Evolutionary conservation across 441 rosid species (phyloP), one percentile per base, ranked within the genome.

Genomic region (Dalechampia spathulata): DNA sequence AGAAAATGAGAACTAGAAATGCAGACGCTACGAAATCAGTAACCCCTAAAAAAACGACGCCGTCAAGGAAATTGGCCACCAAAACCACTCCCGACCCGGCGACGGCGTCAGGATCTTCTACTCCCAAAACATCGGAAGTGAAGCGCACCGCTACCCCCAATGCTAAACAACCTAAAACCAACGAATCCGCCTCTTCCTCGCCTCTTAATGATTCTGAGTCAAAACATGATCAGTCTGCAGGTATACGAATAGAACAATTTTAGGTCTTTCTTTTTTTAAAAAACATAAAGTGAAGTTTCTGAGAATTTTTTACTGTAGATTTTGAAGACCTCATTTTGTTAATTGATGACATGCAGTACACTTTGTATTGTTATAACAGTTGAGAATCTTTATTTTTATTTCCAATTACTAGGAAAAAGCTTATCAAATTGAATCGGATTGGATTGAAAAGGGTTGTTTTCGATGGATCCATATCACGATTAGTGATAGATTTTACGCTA

Each of bases 1-100:
- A 41, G 20, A 56, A 37, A 39, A 82, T 79, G 87, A 79, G 61
- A 65, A 65, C 74, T 7, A 72, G 74, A 55, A 81, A 72, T 34
- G 37, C 65, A 13, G 71, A 57, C 17, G 26, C 57, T 9, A 17
- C 61, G 7, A 72, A 68, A 40, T 14, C 72, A 57, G 65, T 55
- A 51, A 26, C 72, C 15, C 30, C 58, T 10, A 72, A 46, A 37
- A 76, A 36, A 57, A 62, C 79, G 60, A 65, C 66, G 66, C 72
- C 74, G 64, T 58, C 32, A 36, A 76, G 63, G 52, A 78, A 77
- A 63, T 12, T 58, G 9, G 63, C 63, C 9, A 6, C 41, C 25
- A 65, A 63, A 56, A 40, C 51, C 36, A 36, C 70, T 34, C 13
- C 65, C 6, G 55, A 61, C 40, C 26, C 70, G 2, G 49, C 57